These are phyloP conservation scores for Volutella citrinella DNA, from an alignment of 2,329 filamentous ascomycete species.

Conservation along the genomic window DNA sequence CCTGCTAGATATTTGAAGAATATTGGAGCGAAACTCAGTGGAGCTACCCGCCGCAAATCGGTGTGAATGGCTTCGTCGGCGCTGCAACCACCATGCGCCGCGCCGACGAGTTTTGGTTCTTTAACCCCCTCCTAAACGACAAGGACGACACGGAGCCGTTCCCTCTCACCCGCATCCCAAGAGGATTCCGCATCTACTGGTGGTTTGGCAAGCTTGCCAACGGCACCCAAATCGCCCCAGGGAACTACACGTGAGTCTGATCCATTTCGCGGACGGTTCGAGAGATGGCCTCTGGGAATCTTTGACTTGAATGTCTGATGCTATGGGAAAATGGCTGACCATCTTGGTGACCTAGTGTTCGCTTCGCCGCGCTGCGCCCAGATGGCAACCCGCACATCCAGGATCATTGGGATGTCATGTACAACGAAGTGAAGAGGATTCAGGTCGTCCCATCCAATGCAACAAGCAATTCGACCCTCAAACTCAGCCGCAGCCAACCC, in stretches of 20 bases:
- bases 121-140: slow-evolving; percentile 33
- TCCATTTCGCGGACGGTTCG: too few species aligned
- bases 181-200: slow-evolving; percentile 34
- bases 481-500: too few species aligned
- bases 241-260: slow-evolving; percentile 37
- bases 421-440: slow-evolving; percentile 29
- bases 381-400: slow-evolving; percentile 39
- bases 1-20: slow-evolving; percentile 34
- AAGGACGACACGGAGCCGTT: slow-evolving; percentile 38
- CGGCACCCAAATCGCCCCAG: slow-evolving; percentile 37
- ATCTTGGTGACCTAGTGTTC: too few species aligned
- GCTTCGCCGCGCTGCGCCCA: slow-evolving; percentile 39
- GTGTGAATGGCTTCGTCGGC: slow-evolving; percentile 39
- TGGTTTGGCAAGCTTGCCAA: slow-evolving; percentile 43
- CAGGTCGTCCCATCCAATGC: slow-evolving; percentile 31
- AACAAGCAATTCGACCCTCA: slow-evolving; percentile 23
- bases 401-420: slow-evolving; percentile 41
- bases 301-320: too few species aligned
- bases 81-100: slow-evolving; percentile 38
- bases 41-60: slow-evolving; percentile 39
- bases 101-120: slow-evolving; percentile 30
- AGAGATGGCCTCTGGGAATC: too few species aligned
- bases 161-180: slow-evolving; percentile 31
- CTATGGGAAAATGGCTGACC: too few species aligned
- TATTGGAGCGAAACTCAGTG: slow-evolving; percentile 38